Percentiles rank a stretch among this genome's conserved stretches.
phyloP scores from a whole-genome alignment of 768 basidiomycete species.

The Clavaria fumosa region DNA sequence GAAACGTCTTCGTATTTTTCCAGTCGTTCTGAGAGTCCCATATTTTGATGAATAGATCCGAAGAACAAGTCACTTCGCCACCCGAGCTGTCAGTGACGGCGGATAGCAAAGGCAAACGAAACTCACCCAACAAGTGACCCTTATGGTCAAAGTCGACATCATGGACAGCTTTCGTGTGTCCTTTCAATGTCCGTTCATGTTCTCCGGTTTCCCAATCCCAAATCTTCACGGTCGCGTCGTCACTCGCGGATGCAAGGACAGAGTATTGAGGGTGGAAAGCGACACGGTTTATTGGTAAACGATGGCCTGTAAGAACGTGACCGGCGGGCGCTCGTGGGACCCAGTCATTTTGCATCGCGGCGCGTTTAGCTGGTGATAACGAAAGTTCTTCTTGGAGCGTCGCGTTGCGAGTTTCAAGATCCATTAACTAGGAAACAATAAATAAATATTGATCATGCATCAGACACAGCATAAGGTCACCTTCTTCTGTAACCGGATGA shows the following conservation, averaged over 20 bases:
- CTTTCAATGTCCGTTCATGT: constrained; percentile 81
- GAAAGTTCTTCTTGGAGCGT: constrained; percentile 58
- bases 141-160: constrained; percentile 84
- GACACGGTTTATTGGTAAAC: constrained; percentile 59
- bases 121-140: constrained; percentile 64
- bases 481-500: constrained; percentile 93
- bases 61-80: constrained; percentile 49
- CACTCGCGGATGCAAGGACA: constrained; percentile 70
- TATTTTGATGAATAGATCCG: constrained; percentile 81
- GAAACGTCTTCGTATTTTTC: constrained; percentile 75
- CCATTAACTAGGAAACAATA: constrained; percentile 69
- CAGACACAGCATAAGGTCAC: constrained; percentile 22
- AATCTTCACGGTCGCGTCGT: constrained; percentile 81
- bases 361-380: constrained; percentile 34
- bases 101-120: neutral
- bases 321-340: constrained; percentile 74
- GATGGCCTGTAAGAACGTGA: constrained; percentile 62
- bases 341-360: constrained; percentile 67
- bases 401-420: constrained; percentile 74
- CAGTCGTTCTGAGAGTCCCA: constrained; percentile 87
- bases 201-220: constrained; percentile 98
- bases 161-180: constrained; percentile 78
- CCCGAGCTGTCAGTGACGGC: neutral
- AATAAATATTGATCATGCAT: neutral
- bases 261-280: constrained; percentile 83